These are phyloP conservation scores for Cicer cuneatum DNA, from an alignment of 306 rosid species.

Conservation along the genomic window DNA sequence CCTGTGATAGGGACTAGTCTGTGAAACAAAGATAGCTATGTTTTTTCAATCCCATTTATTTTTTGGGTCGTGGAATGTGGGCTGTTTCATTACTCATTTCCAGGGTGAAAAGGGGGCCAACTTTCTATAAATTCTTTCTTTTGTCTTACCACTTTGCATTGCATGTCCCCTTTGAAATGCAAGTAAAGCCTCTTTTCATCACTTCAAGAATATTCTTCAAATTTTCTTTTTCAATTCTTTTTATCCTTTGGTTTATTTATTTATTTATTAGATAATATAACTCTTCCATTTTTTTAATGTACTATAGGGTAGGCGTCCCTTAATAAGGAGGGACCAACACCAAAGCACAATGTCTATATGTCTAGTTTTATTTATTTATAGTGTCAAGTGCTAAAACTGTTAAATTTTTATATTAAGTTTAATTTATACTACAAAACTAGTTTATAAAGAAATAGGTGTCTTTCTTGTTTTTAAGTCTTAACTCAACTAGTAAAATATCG, in stretches of 20 bases:
- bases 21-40: conserved; percentile 44
- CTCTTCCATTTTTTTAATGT: conserved; percentile 23
- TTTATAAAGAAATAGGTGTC: too few species aligned
- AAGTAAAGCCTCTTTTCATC: conserved; percentile 49
- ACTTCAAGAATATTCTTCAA: conserved; percentile 49
- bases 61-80: conserved; percentile 49
- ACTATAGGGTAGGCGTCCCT: conserved; percentile 28
- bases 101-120: conserved; percentile 71
- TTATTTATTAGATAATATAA: neutral
- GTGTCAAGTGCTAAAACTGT: neutral
- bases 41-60: conserved; percentile 30
- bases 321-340: conserved; percentile 36
- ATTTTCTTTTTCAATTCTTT: neutral
- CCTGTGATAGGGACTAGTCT: conserved; percentile 57
- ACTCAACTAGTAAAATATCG: too few species aligned
- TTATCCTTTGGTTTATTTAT: neutral
- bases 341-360: conserved; percentile 9
- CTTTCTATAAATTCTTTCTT: conserved; percentile 72
- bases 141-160: conserved; percentile 64
- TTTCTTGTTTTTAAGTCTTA: too few species aligned
- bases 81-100: conserved; percentile 56
- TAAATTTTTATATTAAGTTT: too few species aligned
- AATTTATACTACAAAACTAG: too few species aligned
- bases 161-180: conserved; percentile 68
- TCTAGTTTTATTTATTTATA: neutral